phyloP scores from a whole-genome alignment of 768 basidiomycete genomes.

The Termitomyces sp. region DNA sequence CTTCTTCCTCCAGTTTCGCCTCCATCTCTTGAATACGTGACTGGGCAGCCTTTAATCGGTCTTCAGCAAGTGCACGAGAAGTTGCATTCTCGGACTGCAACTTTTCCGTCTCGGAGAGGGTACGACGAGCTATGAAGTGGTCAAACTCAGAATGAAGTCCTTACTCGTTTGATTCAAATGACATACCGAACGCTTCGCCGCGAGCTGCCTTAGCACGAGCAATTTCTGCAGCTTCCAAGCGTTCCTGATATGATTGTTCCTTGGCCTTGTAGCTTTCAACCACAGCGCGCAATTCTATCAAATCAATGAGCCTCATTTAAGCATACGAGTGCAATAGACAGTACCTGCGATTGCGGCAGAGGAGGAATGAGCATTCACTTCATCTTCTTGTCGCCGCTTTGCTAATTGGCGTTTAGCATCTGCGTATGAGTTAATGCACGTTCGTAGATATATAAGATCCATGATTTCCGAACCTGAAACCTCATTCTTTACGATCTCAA shows the following conservation, averaged over 20 bases:
- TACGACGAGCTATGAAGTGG: slow-evolving; percentile 24
- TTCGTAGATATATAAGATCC: not conserved
- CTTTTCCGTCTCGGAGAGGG: slow-evolving; percentile 59
- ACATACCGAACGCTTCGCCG: slow-evolving; percentile 56
- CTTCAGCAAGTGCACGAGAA: slow-evolving; percentile 48
- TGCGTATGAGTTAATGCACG: slow-evolving; percentile 17
- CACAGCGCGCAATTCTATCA: slow-evolving; percentile 54
- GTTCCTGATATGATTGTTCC: slow-evolving; percentile 48
- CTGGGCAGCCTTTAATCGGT: slow-evolving; percentile 44
- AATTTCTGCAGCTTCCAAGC: slow-evolving; percentile 65
- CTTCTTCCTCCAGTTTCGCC: slow-evolving; percentile 59
- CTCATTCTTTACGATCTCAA: slow-evolving; percentile 57
- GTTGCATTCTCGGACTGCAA: slow-evolving; percentile 42
- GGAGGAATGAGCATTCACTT: slow-evolving; percentile 53
- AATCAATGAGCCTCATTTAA: not conserved
- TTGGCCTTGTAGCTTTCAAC: slow-evolving; percentile 65
- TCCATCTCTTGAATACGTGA: slow-evolving; percentile 54
- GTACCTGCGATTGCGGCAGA: slow-evolving; percentile 55
- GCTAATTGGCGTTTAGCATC: slow-evolving; percentile 58
- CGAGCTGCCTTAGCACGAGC: slow-evolving; percentile 60
- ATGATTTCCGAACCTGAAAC: slow-evolving; percentile 40
- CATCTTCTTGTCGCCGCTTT: slow-evolving; percentile 55
- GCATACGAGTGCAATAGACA: not conserved
- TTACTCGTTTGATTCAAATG: not conserved
- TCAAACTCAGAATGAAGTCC: not conserved